These are phyloP conservation scores for Talaromyces sp. DNA, from an alignment of 2,329 filamentous ascomycete species.

Conservation along the genomic window DNA sequence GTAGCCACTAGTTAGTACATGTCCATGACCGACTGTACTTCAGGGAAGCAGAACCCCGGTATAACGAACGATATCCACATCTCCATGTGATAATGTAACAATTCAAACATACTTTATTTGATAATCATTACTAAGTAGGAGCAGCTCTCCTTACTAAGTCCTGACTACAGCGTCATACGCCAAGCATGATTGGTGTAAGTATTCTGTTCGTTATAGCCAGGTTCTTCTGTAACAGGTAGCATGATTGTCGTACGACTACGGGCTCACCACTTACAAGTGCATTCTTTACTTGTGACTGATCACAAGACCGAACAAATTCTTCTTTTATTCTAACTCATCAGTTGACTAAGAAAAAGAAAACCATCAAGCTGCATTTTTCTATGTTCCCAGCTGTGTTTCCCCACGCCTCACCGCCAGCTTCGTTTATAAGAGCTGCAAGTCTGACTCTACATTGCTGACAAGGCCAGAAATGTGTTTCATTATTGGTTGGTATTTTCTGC, in stretches of 20 bases:
- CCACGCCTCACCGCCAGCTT: slow-evolving; percentile 5
- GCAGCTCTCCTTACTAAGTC: too few relatives aligned
- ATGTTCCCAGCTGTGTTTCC: background rate
- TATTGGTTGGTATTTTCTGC: background rate
- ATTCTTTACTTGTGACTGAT: background rate
- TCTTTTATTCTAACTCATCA: background rate
- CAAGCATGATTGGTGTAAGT: too few relatives aligned
- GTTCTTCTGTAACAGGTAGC: background rate
- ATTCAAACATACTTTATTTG: too few relatives aligned
- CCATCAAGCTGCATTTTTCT: background rate
- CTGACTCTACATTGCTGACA: background rate
- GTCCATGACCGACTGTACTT: background rate
- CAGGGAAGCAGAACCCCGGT: background rate
- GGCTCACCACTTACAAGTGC: background rate
- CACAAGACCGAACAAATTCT: background rate
- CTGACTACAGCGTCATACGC: too few relatives aligned
- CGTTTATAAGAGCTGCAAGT: background rate
- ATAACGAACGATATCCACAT: too few relatives aligned
- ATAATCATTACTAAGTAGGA: too few relatives aligned
- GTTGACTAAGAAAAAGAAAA: background rate
- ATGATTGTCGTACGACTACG: background rate
- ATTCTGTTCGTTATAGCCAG: too few relatives aligned
- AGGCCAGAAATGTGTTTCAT: background rate
- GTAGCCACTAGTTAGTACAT: too few relatives aligned
- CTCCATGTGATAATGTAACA: too few relatives aligned